Percentiles rank a stretch among this genome's conserved stretches.
Conservation (phyloP, 2,329 filamentous ascomycete species). For the Colletotrichum theobromicola region DNA sequence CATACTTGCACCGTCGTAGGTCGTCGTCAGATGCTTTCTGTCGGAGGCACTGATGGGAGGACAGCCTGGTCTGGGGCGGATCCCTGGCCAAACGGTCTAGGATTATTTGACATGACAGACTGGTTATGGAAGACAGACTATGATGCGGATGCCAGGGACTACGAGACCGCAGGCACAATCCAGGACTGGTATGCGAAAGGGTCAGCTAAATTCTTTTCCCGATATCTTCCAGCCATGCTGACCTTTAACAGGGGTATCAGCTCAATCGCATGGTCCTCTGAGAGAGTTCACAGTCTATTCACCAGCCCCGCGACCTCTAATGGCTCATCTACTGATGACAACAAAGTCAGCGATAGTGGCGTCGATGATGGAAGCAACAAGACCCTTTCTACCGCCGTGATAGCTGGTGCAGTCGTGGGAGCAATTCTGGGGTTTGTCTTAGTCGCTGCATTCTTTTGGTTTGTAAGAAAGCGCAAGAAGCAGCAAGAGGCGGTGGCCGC, state of each 20-base stretch:
- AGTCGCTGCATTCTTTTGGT: neutral
- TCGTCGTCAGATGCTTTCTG: conserved; percentile 17
- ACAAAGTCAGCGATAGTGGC: neutral
- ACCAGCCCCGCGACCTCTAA: neutral
- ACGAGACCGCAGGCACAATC: neutral
- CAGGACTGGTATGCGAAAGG: conserved; percentile 8
- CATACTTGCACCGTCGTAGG: conserved; percentile 12
- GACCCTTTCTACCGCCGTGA: neutral
- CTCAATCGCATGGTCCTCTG: conserved; percentile 8
- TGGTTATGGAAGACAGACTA: conserved; percentile 12
- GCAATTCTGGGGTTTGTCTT: neutral
- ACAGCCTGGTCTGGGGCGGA: neutral
- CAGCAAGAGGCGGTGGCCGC: neutral
- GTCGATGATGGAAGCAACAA: neutral
- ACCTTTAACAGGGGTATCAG: neutral
- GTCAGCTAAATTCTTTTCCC: neutral
- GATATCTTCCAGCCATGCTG: neutral
- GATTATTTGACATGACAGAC: conserved; percentile 16
- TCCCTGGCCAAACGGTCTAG: conserved; percentile 10
- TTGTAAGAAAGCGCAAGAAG: neutral
- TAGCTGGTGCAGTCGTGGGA: conserved; percentile 1
- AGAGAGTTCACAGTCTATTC: neutral
- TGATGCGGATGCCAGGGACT: conserved; percentile 2
- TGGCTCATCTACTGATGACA: neutral
- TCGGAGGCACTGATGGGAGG: neutral